phyloP scores from a whole-genome alignment of 495 filamentous ascomycete species.

The Tuber calosporum region DNA sequence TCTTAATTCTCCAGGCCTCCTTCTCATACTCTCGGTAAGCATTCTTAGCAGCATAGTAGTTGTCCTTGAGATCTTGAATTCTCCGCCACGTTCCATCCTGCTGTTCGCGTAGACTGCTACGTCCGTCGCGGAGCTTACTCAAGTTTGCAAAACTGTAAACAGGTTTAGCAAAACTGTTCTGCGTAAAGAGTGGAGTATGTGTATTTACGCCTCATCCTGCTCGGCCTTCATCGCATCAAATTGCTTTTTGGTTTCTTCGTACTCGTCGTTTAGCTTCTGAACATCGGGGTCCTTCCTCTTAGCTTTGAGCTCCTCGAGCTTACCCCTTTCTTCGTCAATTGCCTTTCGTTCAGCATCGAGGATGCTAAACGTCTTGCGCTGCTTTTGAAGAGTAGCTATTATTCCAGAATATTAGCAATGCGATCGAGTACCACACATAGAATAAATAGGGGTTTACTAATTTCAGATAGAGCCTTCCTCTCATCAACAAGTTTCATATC shows the following conservation, averaged over 20 bases:
- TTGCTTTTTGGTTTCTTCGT: conserved; percentile 72
- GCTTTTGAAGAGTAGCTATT: conserved; percentile 57
- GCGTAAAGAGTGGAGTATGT: neutral
- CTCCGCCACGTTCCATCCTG: conserved; percentile 75
- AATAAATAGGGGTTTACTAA: conserved; percentile 49
- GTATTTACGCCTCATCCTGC: conserved; percentile 54
- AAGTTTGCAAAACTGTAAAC: conserved; percentile 61
- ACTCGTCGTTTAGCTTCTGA: conserved; percentile 76
- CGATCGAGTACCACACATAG: neutral
- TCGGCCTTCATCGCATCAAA: conserved; percentile 81
- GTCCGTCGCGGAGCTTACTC: conserved; percentile 79
- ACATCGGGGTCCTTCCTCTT: conserved; percentile 84
- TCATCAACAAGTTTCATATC: conserved; percentile 92
- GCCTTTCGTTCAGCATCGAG: conserved; percentile 74
- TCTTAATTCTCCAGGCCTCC: conserved; percentile 55
- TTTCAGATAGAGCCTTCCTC: conserved; percentile 81
- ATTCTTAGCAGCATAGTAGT: conserved; percentile 67
- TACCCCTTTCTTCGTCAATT: conserved; percentile 75
- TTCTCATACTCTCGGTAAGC: conserved; percentile 74
- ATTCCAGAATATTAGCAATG: conserved; percentile 12
- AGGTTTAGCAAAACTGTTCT: conserved; percentile 6
- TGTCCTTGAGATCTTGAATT: conserved; percentile 77
- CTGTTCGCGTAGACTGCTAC: conserved; percentile 67
- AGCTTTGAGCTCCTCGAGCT: conserved; percentile 79
- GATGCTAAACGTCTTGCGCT: conserved; percentile 77